Evolutionary conservation across 108 stramenopile species (phyloP), one percentile per base, ranked within the genome.

Genomic region (Cyclostephanos invisitatus): DNA sequence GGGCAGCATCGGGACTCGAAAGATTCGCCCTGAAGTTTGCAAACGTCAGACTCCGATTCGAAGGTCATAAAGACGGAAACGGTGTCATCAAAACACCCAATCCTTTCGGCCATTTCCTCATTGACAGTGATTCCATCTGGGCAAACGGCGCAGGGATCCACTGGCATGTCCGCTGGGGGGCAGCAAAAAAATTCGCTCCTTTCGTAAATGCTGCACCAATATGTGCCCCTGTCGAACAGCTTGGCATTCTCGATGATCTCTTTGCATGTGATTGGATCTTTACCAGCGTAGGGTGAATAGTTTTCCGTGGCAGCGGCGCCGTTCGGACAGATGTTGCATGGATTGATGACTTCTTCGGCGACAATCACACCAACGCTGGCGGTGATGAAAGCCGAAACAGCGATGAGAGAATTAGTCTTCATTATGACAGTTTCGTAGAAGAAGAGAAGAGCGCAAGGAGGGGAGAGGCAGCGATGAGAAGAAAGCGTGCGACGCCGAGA

Each of bases 251-350:
- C 53, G 11, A 54, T 54, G 53, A 54, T 9, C 12, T 54, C 53
- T 24, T 24, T 54, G 25, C 53, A 54, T 8, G 53, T 54, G 0
- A 27, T 54, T 2, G 8, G 22, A 27, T 25, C 22, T 24, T 2
- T 4, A 5, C 25, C 53, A 15, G 14, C 14, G 15, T 25, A 4
- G 25, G 22, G 53, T 1, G 53, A 0, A 10, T 0, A 0, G 25
- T 54, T 1, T 5, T 54, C 53, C 22, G 24, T 24, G 12, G 53
- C 53, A 54, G 22, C 25, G 22, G 53, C 53, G 5, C 53, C 53
- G 8, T 54, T 12, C 25, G 53, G 53, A 24, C 53, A 54, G 53
- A 54, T 54, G 53, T 10, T 15, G 53, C 53, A 54, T 18, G 53
- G 53, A 54, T 54, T 54, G 20, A 21, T 20, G 53, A 27, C 53